A percentile compares a stretch with the other conserved stretches of the same genome.
Conservation (phyloP, 208 protist genomes). For the Blastocrithidia nonstop region DNA sequence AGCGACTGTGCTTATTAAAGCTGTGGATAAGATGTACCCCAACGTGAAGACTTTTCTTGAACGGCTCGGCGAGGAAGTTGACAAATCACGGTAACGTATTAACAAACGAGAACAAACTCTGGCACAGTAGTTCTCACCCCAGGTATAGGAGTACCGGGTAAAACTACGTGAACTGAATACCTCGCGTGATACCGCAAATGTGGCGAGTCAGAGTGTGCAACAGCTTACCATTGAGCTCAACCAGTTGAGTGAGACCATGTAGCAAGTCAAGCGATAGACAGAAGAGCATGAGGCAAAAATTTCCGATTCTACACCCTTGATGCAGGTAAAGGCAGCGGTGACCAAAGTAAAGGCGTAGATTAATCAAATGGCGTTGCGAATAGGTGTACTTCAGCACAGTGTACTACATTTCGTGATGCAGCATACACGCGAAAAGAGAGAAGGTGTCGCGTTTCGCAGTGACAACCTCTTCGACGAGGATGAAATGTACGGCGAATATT, state of each 20-base stretch:
- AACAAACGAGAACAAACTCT: conserved; percentile 83
- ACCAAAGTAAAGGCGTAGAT: conserved; percentile 75
- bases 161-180: conserved; percentile 77
- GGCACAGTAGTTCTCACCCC: conserved; percentile 79
- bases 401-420: conserved; percentile 76
- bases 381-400: conserved; percentile 79
- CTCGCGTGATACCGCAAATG: conserved; percentile 56
- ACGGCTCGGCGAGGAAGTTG: conserved; percentile 64
- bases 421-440: conserved; percentile 55
- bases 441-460: conserved; percentile 8
- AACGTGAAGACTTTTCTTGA: conserved; percentile 77
- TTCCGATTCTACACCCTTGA: conserved; percentile 76
- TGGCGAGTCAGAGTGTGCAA: conserved; percentile 70
- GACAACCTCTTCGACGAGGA: conserved; percentile 5
- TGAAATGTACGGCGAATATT: conserved; percentile 8
- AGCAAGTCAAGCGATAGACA: conserved; percentile 76
- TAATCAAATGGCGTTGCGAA: conserved; percentile 80
- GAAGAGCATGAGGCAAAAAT: conserved; percentile 77
- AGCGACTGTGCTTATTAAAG: conserved; percentile 62
- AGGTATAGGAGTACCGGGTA: conserved; percentile 78
- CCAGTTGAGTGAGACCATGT: conserved; percentile 68
- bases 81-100: conserved; percentile 74
- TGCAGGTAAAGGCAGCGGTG: conserved; percentile 80
- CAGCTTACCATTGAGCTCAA: conserved; percentile 80
- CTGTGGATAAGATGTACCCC: conserved; percentile 82